Base-by-base conservation (phyloP, 495 filamentous ascomycete genomes). In the Penicillium subrubescens region DNA sequence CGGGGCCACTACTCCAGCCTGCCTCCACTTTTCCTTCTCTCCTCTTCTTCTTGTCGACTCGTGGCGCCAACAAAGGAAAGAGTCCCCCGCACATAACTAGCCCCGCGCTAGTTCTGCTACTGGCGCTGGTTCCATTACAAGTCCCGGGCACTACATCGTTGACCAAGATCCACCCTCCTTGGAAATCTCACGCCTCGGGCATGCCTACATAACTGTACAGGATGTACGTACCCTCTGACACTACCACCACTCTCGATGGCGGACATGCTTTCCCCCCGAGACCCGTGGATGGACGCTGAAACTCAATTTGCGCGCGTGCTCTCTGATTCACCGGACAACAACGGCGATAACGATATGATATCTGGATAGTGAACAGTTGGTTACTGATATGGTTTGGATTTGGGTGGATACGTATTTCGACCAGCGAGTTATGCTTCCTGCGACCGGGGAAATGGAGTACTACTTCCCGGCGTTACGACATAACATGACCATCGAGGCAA, bases 1-100 rank as follows among this genome's bases (percentile, higher is more conserved):
- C 44, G 14, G n/a, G 23, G 23, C 23, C 23, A 23, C 39, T 25
- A 48, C 21, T 52, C 25, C 48, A 29, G 25, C 21, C 21, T 27
- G 46, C 46, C 48, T 52, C 48, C 48, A 52, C 48, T 52, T 46
- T 34, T n/a, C 8, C 34, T 17, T 31, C 46, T 5, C 59, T 25
- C 59, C 19, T 33, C 34, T n/a, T 19, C 17, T 21, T 29, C 33
- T 29, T 17, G 21, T 60, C 65, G 55, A 56, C 65, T 64, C 54
- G 62, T 52, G 48, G 48, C 14, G 12, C 25, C 25, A 52, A 52
- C 48, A 52, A 27, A 52, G 48, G 48, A 52, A 52, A 52, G 21
- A 29, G 12, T 1, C 7, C 44, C 19, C 25, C 48, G 14, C 48
- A 23, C 25, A 52, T 25, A 51, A 31, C 48, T 52, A 52, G 48